Evolutionary conservation across 164 flowering plant species (phyloP).

Genomic region (Magnolia officinalis): DNA sequence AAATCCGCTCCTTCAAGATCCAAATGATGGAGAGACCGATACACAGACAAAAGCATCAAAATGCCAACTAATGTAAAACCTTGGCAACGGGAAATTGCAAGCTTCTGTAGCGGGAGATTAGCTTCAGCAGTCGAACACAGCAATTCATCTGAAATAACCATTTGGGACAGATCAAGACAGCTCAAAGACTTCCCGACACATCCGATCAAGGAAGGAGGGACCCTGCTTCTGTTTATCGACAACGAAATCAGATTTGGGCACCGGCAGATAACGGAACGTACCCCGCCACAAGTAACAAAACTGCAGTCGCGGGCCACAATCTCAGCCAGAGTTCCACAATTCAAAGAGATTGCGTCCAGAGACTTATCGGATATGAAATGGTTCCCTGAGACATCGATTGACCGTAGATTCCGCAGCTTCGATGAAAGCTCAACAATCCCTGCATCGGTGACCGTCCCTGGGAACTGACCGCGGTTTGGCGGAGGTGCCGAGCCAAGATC

Average conservation of each 20-base stretch:
- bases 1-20: conserved; percentile 32
- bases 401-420: conserved; percentile 29
- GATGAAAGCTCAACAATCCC: conserved; percentile 32
- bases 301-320: conserved; percentile 33
- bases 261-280: conserved; percentile 21
- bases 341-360: conserved; percentile 25
- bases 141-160: conserved; percentile 40
- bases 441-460: conserved; percentile 32
- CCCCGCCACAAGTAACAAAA: conserved; percentile 32
- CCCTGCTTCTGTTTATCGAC: conserved; percentile 17
- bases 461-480: background rate
- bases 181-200: conserved; percentile 22
- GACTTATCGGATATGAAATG: conserved; percentile 40
- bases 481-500: background rate
- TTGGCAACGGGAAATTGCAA: conserved; percentile 28
- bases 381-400: conserved; percentile 51
- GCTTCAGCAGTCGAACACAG: conserved; percentile 37
- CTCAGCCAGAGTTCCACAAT: conserved; percentile 34
- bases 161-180: conserved; percentile 32
- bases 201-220: background rate
- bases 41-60: conserved; percentile 21
- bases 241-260: conserved; percentile 33
- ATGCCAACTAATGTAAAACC: conserved; percentile 37
- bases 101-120: conserved; percentile 34
- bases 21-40: conserved; percentile 23